Evolutionary conservation across 768 basidiomycete genomes (phyloP), one percentile per base, ranked within the genome.

Genomic region (Zangia roseola): DNA sequence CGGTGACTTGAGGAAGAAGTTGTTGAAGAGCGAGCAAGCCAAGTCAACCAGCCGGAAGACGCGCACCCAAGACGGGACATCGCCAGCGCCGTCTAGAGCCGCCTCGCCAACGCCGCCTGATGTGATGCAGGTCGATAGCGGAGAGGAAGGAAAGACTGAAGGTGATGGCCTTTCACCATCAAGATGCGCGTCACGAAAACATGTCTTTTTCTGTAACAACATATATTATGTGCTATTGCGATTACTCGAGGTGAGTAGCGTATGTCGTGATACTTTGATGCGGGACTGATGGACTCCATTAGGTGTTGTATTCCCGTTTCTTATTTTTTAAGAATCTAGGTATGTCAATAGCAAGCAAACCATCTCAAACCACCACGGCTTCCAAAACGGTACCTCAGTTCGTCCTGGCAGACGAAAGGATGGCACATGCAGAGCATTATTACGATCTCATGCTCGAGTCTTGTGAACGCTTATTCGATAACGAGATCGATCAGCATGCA

Each of bases 401-500:
- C 16, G 38, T 57, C 30, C 69, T 62, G 44, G 33, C 67, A 21
- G 70, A 67, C 24, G 71, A 74, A 34, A 64, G 67, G 19, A 51
- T 63, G 20, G 68, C 77, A 17, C 74, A 80, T 10, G 76, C 82
- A 5, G 77, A 77, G 24, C 82, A 88, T 56, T 90, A 82, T 58
- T 97, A 97, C 58, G 84, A 86, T 40, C 75, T 93, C 47, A 71
- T 94, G 59, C 77, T 99, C 14, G 88, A 87, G 50, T 83, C 88
- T 4, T 91, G 90, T 63, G 97, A 99, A 65, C 80, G 84, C 51
- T 67, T 98, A 38, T 97, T 97, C 56, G 94, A 94, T 61, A 89
- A 88, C 55, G 91, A 97, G 64, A 75, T 98, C 20, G 97, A 99
- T 59, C 86, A 86, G 55, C 71, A 75, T 36, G 78, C 75, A 5